Evolutionary conservation across 495 filamentous ascomycete genomes (phyloP), one percentile per base, ranked within the genome.

Genomic region (Podospora comata): DNA sequence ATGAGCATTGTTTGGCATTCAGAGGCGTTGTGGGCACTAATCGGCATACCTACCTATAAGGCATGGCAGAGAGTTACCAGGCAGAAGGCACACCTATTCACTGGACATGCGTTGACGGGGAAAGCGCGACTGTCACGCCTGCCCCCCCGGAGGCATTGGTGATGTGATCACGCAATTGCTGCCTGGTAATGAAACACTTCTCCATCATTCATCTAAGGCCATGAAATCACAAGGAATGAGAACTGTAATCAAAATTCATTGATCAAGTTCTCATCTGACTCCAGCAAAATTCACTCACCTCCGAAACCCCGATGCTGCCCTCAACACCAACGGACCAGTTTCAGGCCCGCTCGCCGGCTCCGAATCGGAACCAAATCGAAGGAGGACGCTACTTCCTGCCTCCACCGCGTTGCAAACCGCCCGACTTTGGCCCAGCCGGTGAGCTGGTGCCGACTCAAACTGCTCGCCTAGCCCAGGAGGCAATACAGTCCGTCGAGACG

Each of bases 331-430:
- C 13, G 39, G 39, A 48, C 39, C 39, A 13, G 39, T 48, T 48
- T 48, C 39, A 48, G 39, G 39, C 39, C 39, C 39, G 39, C 39
- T 48, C 39, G 13, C 39, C 39, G 9, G 39, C 39, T 48, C 39
- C 39, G 39, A 48, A 48, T 11, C 39, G 15, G 39, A 48, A 48
- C 39, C 39, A 48, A 11, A 48, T 13, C 13, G 39, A 48, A 48
- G 39, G 39, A 13, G 39, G 39, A 3, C 39, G 39, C 9, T 48
- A 48, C 39, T 48, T 48, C 39, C 13, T 48, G 39, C 39, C 39
- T 48, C 59, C 26, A 13, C 59, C 59, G 26, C 59, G 15, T 28
- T 15, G 15, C 62, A 64, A 64, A 48, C 39, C 39, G 15, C 39
- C 39, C 9, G 39, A 18, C 15, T 48, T 48, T 16, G 39, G 39